Base-by-base conservation (phyloP, 805 yeast species). In the Lachancea thermotolerans region DNA sequence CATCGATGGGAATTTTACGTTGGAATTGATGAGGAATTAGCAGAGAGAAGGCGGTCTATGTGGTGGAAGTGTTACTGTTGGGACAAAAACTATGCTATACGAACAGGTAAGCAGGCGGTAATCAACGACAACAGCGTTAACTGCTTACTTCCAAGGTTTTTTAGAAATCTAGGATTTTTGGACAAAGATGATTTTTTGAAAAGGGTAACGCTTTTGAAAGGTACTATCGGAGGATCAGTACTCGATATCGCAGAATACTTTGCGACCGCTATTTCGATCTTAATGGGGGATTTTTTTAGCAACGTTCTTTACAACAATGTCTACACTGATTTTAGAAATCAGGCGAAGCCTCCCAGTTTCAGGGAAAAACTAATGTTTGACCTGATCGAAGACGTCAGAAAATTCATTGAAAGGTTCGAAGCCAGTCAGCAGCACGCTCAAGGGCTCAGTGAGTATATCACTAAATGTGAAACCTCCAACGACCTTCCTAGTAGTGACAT, bases 1-100 rank as follows among this genome's bases (percentile, higher is more conserved):
- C 49, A 55, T 9, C 53, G 65, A 14, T 64, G 68, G 68, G 68
- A 64, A 39, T 60, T 44, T 41, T 60, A 60, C 43, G 59, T 60
- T n/a, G 66, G 66, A 5, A 39, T 62, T 42, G 59, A 57, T 39
- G 66, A 62, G 45, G 48, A 41, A 7, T 39, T 47, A 2, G 65
- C 67, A 8, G 67, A 61, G 41, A 49, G 54, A 31, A 53, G 62
- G 38, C 50, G 68, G 44, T 39, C 25, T 10, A 29, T 54, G 5
- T 61, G 63, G 63, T 64, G 68, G 68, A 51, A 53, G 32, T 45
- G 60, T 27, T 64, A 55, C 41, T 39, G 44, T 32, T 51, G 52
- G 41, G 66, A 61, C 44, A 59, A 58, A 36, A 33, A 37, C 6
- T 44, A 39, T 10, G 37, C 48, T 2, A 31, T 46, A 11, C 44